Evolutionary conservation across 495 filamentous ascomycete species (phyloP).

Genomic region (Neurospora tetrasperma): DNA sequence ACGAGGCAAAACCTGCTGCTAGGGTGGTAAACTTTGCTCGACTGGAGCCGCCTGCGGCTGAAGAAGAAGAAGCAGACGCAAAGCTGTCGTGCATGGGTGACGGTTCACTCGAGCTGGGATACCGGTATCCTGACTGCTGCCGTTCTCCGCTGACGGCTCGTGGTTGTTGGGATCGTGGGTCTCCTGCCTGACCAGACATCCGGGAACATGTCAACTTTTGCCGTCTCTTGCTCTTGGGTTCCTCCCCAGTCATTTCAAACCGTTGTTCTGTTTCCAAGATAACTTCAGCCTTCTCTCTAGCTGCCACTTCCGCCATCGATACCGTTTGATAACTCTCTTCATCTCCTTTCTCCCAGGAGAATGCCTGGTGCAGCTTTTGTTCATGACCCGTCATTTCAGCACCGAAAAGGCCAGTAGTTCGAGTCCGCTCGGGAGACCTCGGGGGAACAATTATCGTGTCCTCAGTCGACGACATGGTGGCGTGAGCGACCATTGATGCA

Average conservation of each 20-base stretch:
- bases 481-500: not conserved
- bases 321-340: not conserved
- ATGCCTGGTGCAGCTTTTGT: not conserved
- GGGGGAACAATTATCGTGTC: constrained; percentile 12
- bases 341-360: not conserved
- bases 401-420: not conserved
- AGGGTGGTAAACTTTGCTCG: not conserved
- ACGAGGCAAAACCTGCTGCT: not conserved
- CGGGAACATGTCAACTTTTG: not conserved
- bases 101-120: not conserved
- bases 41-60: not conserved
- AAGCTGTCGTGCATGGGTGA: not conserved
- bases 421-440: constrained; percentile 15
- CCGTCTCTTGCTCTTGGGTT: not conserved
- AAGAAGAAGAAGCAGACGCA: not conserved
- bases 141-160: not conserved
- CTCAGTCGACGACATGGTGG: not conserved
- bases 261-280: not conserved
- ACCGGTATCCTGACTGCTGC: not conserved
- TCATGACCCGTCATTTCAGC: not conserved
- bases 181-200: not conserved
- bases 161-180: not conserved
- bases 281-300: not conserved
- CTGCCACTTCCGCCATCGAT: not conserved
- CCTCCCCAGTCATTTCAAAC: not conserved